These are phyloP conservation scores for Astrephomene gubernaculifera DNA, from an alignment of 139 green algal species.

Conservation along the genomic window DNA sequence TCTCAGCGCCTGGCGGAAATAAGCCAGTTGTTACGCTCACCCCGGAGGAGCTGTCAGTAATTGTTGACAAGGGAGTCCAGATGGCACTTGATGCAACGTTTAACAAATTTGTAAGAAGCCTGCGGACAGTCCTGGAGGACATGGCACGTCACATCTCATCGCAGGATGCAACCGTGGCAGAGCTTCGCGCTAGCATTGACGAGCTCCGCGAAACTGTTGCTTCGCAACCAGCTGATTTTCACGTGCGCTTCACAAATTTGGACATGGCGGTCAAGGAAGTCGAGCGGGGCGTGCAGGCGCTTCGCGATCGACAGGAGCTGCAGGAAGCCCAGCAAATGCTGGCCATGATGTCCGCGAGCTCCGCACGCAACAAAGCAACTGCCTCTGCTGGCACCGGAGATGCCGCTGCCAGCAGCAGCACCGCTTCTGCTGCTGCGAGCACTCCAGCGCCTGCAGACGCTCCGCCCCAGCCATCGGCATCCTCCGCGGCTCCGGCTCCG, in stretches of 20 bases:
- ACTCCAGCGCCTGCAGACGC: constrained; percentile 22
- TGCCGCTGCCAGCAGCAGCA: too few relatives aligned
- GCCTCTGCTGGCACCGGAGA: neutral
- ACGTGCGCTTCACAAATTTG: constrained; percentile 45
- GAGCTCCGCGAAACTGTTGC: constrained; percentile 50
- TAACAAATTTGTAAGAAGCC: constrained; percentile 67
- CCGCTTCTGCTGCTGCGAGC: neutral
- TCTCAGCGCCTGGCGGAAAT: neutral
- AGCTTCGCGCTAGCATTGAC: constrained; percentile 48
- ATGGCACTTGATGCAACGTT: constrained; percentile 59
- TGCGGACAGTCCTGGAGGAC: constrained; percentile 71
- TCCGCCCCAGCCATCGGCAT: constrained; percentile 1
- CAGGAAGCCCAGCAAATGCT: constrained; percentile 70
- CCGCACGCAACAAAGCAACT: constrained; percentile 7
- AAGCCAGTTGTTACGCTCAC: neutral
- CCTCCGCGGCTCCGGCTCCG: constrained; percentile 10
- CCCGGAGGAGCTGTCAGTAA: constrained; percentile 50
- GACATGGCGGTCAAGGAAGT: constrained; percentile 70
- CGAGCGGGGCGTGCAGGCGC: constrained; percentile 69
- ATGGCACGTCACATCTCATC: constrained; percentile 53
- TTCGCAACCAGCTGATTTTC: constrained; percentile 25
- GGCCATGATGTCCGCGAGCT: constrained; percentile 50
- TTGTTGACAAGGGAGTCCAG: constrained; percentile 51
- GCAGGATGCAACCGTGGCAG: constrained; percentile 1
- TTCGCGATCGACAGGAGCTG: constrained; percentile 74